Conservation (phyloP, 164 flowering plant species). For the Aristolochia californica region DNA sequence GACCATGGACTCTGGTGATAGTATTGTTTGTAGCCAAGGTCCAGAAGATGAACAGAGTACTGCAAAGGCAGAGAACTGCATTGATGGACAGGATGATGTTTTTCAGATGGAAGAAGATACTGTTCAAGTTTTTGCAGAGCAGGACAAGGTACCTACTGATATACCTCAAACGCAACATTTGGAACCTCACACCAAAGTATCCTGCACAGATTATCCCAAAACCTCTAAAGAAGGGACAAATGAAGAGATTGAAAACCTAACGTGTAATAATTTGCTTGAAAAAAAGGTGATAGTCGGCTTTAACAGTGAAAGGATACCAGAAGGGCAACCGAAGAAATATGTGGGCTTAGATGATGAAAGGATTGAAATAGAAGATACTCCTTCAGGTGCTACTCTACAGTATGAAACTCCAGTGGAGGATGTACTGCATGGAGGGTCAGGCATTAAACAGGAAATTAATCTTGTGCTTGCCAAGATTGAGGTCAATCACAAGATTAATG, state of each 20-base stretch:
- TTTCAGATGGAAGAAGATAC: not conserved
- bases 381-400: too few species aligned
- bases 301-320: not conserved
- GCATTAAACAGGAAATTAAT: not conserved
- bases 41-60: constrained; percentile 5
- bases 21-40: constrained; percentile 3
- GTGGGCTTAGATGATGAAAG: not conserved
- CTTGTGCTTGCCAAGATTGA: not conserved
- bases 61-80: not conserved
- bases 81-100: not conserved
- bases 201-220: not conserved
- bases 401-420: not conserved
- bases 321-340: not conserved
- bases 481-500: not conserved
- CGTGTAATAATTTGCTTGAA: not conserved
- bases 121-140: not conserved
- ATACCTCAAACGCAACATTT: not conserved
- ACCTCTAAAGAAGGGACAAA: too few species aligned
- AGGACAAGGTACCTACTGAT: constrained; percentile 1
- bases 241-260: too few species aligned
- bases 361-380: not conserved
- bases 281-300: not conserved
- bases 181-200: not conserved
- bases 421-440: not conserved
- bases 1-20: constrained; percentile 3